A percentile compares a stretch with the other conserved stretches of the same genome.
Conservation (phyloP, 495 filamentous ascomycete species). For the Aspergillus sclerotiicarbonarius region DNA sequence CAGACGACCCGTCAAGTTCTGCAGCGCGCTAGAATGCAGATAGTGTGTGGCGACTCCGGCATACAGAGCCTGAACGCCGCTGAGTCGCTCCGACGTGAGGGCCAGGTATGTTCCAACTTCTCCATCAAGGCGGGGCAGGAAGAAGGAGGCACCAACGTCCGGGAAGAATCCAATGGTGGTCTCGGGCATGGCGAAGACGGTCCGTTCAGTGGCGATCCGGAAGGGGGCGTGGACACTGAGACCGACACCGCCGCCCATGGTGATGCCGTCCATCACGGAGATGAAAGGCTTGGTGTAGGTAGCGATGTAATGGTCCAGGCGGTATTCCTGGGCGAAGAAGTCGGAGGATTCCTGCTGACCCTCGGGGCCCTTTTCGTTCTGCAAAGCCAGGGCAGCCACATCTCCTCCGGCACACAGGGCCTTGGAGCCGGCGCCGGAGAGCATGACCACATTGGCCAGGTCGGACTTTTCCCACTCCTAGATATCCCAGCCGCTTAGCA, state of each 20-base stretch:
- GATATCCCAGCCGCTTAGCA: conserved; percentile 21
- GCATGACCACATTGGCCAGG: conserved; percentile 86
- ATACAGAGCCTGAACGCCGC: conserved; percentile 77
- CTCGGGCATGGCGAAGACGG: conserved; percentile 96
- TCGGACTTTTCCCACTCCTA: conserved; percentile 92
- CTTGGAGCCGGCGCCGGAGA: conserved; percentile 80
- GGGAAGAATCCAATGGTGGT: conserved; percentile 98
- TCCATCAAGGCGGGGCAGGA: conserved; percentile 85
- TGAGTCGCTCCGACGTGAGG: conserved; percentile 77
- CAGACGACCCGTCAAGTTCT: conserved; percentile 76
- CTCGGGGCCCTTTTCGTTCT: conserved; percentile 63
- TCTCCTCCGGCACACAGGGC: conserved; percentile 95
- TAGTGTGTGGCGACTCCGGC: conserved; percentile 91
- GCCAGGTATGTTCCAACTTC: conserved; percentile 84
- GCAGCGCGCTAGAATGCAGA: conserved; percentile 81
- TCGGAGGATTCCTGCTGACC: conserved; percentile 69
- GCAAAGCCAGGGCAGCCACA: conserved; percentile 69
- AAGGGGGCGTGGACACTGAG: conserved; percentile 93
- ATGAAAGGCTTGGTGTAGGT: conserved; percentile 91
- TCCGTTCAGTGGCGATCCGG: conserved; percentile 92
- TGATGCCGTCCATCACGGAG: conserved; percentile 95
- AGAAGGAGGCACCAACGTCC: conserved; percentile 94
- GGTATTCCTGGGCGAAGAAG: conserved; percentile 91
- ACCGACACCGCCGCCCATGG: conserved; percentile 97
- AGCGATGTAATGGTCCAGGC: conserved; percentile 91